Conservation (phyloP, 2,329 filamentous ascomycete genomes). For the Pseudopithomyces maydicus region DNA sequence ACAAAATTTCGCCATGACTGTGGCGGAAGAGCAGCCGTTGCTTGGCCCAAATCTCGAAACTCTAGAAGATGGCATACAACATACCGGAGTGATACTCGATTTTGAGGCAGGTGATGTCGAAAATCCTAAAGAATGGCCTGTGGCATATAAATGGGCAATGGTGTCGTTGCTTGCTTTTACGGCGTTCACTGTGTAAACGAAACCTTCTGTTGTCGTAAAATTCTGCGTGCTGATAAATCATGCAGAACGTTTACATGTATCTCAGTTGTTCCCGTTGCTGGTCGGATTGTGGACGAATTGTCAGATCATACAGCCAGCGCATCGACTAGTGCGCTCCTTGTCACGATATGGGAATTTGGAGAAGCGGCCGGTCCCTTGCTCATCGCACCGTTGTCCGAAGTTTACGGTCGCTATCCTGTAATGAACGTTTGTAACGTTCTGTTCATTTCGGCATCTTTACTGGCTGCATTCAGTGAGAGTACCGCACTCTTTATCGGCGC, state of each 20-base stretch:
- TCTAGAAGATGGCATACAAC: slow-evolving; percentile 18
- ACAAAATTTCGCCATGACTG: neutral
- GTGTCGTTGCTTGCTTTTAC: slow-evolving; percentile 39
- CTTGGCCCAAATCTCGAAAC: slow-evolving; percentile 28
- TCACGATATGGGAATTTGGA: slow-evolving; percentile 45
- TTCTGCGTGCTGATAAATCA: slow-evolving; percentile 12
- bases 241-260: slow-evolving; percentile 46
- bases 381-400: slow-evolving; percentile 41
- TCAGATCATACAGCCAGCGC: slow-evolving; percentile 27
- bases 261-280: slow-evolving; percentile 41
- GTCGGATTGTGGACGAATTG: slow-evolving; percentile 38
- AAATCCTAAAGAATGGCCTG: slow-evolving; percentile 38
- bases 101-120: slow-evolving; percentile 37
- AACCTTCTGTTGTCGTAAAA: neutral
- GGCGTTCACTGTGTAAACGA: slow-evolving; percentile 42
- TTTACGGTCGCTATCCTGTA: slow-evolving; percentile 39
- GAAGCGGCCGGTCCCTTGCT: slow-evolving; percentile 42
- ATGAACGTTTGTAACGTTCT: slow-evolving; percentile 47
- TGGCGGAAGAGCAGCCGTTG: slow-evolving; percentile 35
- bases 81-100: slow-evolving; percentile 28
- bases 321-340: slow-evolving; percentile 35
- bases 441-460: slow-evolving; percentile 51
- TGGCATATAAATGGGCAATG: slow-evolving; percentile 37
- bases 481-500: slow-evolving; percentile 48
- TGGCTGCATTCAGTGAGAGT: slow-evolving; percentile 47